Percentiles rank a stretch among this genome's conserved stretches.
Conservation (phyloP, 129 eudicot genomes). For the Lactuca sativa region DNA sequence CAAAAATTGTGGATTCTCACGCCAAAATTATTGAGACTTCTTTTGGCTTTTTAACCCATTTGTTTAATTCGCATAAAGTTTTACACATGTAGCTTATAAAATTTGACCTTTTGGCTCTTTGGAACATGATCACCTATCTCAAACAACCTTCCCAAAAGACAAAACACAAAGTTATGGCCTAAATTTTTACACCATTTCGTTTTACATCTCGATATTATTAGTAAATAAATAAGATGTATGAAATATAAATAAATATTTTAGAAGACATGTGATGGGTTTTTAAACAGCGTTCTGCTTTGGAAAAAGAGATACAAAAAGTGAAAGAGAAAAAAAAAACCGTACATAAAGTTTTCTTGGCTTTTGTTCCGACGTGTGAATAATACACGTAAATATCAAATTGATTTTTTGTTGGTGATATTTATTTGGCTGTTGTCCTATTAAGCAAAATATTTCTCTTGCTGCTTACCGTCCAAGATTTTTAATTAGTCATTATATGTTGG, state of each 20-base stretch:
- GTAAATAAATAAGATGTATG: not conserved
- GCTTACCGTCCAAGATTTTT: not conserved
- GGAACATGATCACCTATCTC: conserved; percentile 11
- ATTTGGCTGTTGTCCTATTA: not conserved
- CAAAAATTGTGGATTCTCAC: conserved; percentile 36
- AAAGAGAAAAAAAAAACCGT: too few relatives aligned
- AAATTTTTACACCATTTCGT: conserved; percentile 19
- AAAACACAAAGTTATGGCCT: conserved; percentile 26
- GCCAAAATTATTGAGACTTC: conserved; percentile 23
- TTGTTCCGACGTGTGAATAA: not conserved
- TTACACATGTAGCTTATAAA: conserved; percentile 17
- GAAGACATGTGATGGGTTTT: not conserved
- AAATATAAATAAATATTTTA: not conserved
- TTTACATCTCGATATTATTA: not conserved
- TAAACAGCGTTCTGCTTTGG: not conserved
- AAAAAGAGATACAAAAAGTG: too few relatives aligned
- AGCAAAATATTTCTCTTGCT: not conserved
- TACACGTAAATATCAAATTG: not conserved
- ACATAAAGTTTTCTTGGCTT: too few relatives aligned
- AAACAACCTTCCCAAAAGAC: conserved; percentile 14
- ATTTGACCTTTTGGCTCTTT: conserved; percentile 18
- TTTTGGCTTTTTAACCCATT: conserved; percentile 23
- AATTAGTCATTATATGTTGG: not conserved
- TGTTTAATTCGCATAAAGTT: conserved; percentile 15
- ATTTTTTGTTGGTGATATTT: too few relatives aligned